These are phyloP conservation scores for Immersiporthe knoxdaviesiana DNA, from an alignment of 2,329 filamentous ascomycete genomes.

Conservation along the genomic window DNA sequence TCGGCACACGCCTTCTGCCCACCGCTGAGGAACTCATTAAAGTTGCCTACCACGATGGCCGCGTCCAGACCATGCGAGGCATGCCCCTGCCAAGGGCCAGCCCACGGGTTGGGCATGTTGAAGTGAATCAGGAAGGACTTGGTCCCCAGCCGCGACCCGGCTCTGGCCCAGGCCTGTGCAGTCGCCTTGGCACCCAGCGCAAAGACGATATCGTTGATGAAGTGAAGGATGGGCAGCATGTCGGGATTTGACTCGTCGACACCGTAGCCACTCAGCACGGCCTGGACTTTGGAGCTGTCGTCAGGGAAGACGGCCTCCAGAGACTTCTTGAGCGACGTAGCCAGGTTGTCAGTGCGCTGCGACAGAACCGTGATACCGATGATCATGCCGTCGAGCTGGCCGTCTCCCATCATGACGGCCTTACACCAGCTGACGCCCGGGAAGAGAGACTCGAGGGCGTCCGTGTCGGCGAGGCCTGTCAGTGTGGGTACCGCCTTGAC, in stretches of 20 bases:
- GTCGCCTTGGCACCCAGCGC: slow-evolving; percentile 15
- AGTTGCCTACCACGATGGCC: slow-evolving; percentile 50
- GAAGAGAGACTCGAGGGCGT: slow-evolving; percentile 14
- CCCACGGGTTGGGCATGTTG: slow-evolving; percentile 53
- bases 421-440: slow-evolving; percentile 23
- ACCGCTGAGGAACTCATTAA: slow-evolving; percentile 41
- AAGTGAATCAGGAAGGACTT: slow-evolving; percentile 39
- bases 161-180: slow-evolving; percentile 18
- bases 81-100: slow-evolving; percentile 45
- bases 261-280: slow-evolving; percentile 18
- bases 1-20: slow-evolving; percentile 39
- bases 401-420: slow-evolving; percentile 24
- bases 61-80: slow-evolving; percentile 50
- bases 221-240: slow-evolving; percentile 17
- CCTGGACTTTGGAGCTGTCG: slow-evolving; percentile 1
- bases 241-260: slow-evolving; percentile 18
- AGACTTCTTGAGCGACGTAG: slow-evolving; percentile 9
- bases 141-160: slow-evolving; percentile 10
- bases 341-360: slow-evolving; percentile 21
- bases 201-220: slow-evolving; percentile 26
- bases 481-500: slow-evolving; percentile 22
- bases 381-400: slow-evolving; percentile 26
- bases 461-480: slow-evolving; percentile 18
- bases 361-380: slow-evolving; percentile 16
- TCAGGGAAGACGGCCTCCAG: slow-evolving; percentile 21